A percentile compares a stretch with the other conserved stretches of the same genome.
Conservation (phyloP, 139 green algal species). For the Klebsormidium nitens region DNA sequence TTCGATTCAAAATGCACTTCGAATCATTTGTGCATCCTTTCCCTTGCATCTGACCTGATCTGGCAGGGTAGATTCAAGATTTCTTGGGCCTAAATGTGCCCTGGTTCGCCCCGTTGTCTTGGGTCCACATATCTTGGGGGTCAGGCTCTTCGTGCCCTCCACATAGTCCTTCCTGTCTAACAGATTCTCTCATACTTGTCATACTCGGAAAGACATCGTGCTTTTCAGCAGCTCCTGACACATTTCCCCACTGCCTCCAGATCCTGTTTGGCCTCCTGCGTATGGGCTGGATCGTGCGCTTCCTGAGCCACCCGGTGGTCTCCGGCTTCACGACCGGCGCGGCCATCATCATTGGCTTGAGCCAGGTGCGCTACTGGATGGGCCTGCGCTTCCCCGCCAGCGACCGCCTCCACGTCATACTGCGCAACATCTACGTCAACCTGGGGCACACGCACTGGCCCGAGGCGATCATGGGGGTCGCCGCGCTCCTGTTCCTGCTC, state of each 20-base stretch:
- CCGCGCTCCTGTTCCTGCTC: background rate
- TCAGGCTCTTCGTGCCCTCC: too few species aligned
- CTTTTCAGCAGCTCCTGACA: too few species aligned
- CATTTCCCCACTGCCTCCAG: slow-evolving; percentile 8
- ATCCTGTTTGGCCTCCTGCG: slow-evolving; percentile 60
- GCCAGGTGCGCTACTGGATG: background rate
- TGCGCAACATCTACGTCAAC: background rate
- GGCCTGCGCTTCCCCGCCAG: background rate
- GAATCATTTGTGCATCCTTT: too few species aligned
- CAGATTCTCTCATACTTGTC: background rate
- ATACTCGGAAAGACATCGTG: background rate
- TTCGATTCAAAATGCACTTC: too few species aligned
- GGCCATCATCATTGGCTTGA: slow-evolving; percentile 66
- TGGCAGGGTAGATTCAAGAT: too few species aligned
- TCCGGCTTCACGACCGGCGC: slow-evolving; percentile 80
- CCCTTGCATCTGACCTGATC: too few species aligned
- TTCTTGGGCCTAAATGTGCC: too few species aligned
- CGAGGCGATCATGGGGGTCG: background rate
- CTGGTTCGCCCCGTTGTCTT: too few species aligned
- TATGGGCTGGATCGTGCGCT: slow-evolving; percentile 80
- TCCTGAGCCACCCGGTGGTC: slow-evolving; percentile 75
- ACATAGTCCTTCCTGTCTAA: too few species aligned
- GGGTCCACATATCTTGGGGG: too few species aligned
- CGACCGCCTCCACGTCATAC: background rate
- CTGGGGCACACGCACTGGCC: background rate